Evolutionary conservation across 768 basidiomycete species (phyloP), one percentile per base, ranked within the genome.

Genomic region (Pulveroboletus ravenelii): DNA sequence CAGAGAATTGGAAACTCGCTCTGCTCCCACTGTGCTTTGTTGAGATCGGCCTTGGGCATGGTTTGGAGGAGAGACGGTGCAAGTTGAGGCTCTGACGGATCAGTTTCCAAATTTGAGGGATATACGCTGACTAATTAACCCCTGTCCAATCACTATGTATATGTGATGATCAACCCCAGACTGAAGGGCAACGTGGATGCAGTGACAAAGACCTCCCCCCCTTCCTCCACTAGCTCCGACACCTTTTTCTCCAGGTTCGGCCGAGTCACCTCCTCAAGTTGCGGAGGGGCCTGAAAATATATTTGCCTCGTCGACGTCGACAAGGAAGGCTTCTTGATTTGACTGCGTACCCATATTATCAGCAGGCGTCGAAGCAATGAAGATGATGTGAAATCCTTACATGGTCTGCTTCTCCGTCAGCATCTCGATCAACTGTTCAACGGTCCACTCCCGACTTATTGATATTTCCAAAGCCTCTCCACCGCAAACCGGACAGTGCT

Each of bases 401-500:
- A 97, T 85, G 54, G 93, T 90, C 64, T 95, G 91, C 56, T 78
- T 85, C 70, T 93, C 93, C 2, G 82, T 75, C 55, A 98, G 72
- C 71, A 84, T 79, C 47, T 99, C 95, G 46, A 98, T 91, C 47
- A 99, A 71, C 45, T 81, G 75, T 60, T 96, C 93, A 23, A 99
- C 79, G 1, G 88, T 93, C 73, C 81, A 77, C 5, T 88, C 86
- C 27, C 75, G 74, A 50, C 75, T 81, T 52, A 96, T 78, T 1
- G 76, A 69, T 32, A 93, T 74, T 47, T 90, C 85, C 38, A 93
- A 71, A 0, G 88, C 74, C 66, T 95, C 89, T 31, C 93, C 94
- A 5, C 96, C 96, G 60, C 96, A 99, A 7, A 98, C 96, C 3
- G 96, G 96, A 66, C 96, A 99, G 62, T 98, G 92, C 1, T 80